Evolutionary conservation across 345 rosid genomes (phyloP), one percentile per base, ranked within the genome.

Genomic region (Melastoma malabathricum): DNA sequence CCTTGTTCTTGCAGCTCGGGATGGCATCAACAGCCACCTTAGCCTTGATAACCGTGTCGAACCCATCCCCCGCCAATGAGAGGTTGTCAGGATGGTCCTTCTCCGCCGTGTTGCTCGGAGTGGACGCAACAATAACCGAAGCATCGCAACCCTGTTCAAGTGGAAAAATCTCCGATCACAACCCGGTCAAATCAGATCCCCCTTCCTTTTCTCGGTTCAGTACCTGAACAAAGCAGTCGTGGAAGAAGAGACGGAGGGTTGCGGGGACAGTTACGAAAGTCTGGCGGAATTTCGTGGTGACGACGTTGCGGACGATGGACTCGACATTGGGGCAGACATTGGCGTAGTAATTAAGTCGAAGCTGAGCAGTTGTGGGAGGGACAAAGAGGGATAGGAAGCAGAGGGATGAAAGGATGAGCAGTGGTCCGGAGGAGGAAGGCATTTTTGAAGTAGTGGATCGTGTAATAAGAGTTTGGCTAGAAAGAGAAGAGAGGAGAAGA

Each of bases 181-280:
- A 23, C 29, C 9, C 12, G 10, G 6, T 44, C 23, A 13, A 50
- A 44, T 23, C 15, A 15, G 2, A 25, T 34, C 41, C 2, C 41
- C 41, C 2, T 12, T n/a, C n/a, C n/a, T 34, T 34, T 34, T 12
- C 12, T 7, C 12, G 41, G 12, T 12, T 34, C 12, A 9, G 12
- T 60, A 76, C 95, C 72, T 83, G 69, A 29, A 86, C 86, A 50
- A 83, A 75, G 69, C 96, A 86, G 49, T 85, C 95, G 19, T 85
- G 95, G 81, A 85, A 82, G 73, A 85, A 85, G 67, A 85, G 78
- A 13, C 95, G 96, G 53, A 86, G 68, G n/a, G 92, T 83, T 18
- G 74, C 89, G 1, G 96, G 96, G 52, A 76, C 67, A 0, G 92
- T 78, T 56, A 81, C 84, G 50, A 80, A 83, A 2, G 96, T 86